These are phyloP conservation scores for Cystofilobasidium macerans DNA, from an alignment of 768 basidiomycete species.

Conservation along the genomic window DNA sequence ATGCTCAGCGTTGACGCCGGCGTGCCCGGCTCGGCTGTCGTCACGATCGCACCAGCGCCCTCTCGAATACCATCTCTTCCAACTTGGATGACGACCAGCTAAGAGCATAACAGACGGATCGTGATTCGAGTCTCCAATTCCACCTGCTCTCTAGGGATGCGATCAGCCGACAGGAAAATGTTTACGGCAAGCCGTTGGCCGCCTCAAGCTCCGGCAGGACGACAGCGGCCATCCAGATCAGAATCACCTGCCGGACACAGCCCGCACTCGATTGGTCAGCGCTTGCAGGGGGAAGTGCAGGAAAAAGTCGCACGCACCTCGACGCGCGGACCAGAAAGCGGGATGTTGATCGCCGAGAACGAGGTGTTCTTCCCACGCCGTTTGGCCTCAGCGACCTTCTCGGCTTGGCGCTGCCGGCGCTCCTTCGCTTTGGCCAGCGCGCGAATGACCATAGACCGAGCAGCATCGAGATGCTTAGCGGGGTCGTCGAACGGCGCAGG, in stretches of 20 bases:
- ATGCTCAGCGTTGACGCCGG: too few relatives aligned
- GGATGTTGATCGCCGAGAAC: slow-evolving; percentile 57
- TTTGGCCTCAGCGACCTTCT: slow-evolving; percentile 31
- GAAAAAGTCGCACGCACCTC: slow-evolving; percentile 44
- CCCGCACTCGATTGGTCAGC: not conserved
- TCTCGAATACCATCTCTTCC: too few relatives aligned
- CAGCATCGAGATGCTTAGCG: slow-evolving; percentile 46
- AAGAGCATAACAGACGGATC: too few relatives aligned
- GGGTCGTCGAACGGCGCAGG: slow-evolving; percentile 45
- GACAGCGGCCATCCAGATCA: slow-evolving; percentile 75
- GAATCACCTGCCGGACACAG: slow-evolving; percentile 35
- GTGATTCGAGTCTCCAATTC: too few relatives aligned
- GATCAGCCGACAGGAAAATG: too few relatives aligned
- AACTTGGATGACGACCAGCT: too few relatives aligned
- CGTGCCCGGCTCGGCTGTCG: too few relatives aligned
- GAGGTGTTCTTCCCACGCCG: slow-evolving; percentile 45
- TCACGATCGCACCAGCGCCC: too few relatives aligned
- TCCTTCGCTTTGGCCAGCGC: slow-evolving; percentile 55
- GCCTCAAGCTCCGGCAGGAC: slow-evolving; percentile 61
- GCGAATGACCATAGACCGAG: slow-evolving; percentile 61
- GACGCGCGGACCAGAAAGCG: slow-evolving; percentile 72
- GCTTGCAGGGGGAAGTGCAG: not conserved
- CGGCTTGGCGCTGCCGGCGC: slow-evolving; percentile 47
- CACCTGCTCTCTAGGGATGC: too few relatives aligned
- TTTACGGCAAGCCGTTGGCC: not conserved